Base-by-base conservation (phyloP, 352 stramenopile genomes). In the Phytophthora macrochlamydospora region DNA sequence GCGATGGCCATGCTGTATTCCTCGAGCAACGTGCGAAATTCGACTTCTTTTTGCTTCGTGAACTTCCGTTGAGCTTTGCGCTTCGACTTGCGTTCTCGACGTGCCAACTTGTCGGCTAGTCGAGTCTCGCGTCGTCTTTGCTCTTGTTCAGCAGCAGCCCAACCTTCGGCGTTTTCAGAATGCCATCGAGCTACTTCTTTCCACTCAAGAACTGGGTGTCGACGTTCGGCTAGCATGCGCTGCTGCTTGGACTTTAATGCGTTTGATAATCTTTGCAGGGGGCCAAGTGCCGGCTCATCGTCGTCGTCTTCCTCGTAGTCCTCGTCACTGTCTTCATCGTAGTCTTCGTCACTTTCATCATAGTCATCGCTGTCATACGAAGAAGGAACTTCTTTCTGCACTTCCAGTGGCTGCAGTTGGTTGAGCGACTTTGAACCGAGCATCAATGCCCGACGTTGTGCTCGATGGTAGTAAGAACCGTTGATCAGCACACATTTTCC, bases 131-230 rank as follows among this genome's bases (percentile, higher is more conserved):
- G 57, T 30, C 46, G 55, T 24, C 57, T 56, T 14, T 48, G 65
- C 12, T 75, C 67, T 45, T 75, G 63, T 32, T 81, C 75, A 13
- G 63, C 66, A 44, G 59, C 55, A 31, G 67, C 64, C 13, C 54
- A 37, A 35, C 69, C 64, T 24, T 68, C 64, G 18, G 64, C 75
- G 50, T 86, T 76, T 29, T 89, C 77, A n/a, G 40, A 29, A 7
- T 78, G 61, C 71, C 79, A 85, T 32, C 60, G 66, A 51, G 67
- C 67, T 40, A 60, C 64, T 45, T 62, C 75, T 45, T 81, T 87
- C 79, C 79, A 90, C 58, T 86, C 79, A 13, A 87, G 64, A 31
- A 76, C 60, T 11, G 79, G 79, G 28, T 90, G 61, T 28, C 79
- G 56, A 8, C 81, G 73, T 35, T 71, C 61, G 14, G 79, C 73